Percentiles rank a stretch among this genome's conserved stretches.
phyloP scores from a whole-genome alignment of 1,139 yeast species.

The Meyerozyma sp. region DNA sequence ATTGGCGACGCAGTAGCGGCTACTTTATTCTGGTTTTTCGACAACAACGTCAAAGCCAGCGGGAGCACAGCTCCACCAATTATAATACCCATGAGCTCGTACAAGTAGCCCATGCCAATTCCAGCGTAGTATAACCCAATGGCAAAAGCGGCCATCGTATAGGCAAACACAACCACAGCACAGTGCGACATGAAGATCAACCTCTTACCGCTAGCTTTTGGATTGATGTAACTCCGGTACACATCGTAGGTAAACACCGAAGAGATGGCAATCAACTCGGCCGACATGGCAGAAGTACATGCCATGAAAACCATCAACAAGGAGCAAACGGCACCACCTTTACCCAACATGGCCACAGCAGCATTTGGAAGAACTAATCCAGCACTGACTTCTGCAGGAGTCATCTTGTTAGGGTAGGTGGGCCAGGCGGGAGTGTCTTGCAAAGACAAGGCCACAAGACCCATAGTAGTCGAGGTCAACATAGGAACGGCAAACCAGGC shows the following conservation, averaged over 20 bases:
- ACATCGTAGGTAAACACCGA: slow-evolving; percentile 81
- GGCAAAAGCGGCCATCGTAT: slow-evolving; percentile 75
- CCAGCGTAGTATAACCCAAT: slow-evolving; percentile 79
- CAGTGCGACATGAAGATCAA: slow-evolving; percentile 65
- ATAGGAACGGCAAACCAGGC: slow-evolving; percentile 92
- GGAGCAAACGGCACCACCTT: slow-evolving; percentile 81
- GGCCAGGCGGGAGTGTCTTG: slow-evolving; percentile 70
- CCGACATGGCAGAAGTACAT: slow-evolving; percentile 75
- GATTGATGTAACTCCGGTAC: slow-evolving; percentile 74
- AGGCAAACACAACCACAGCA: slow-evolving; percentile 59
- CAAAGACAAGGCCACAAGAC: slow-evolving; percentile 70
- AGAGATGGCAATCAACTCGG: slow-evolving; percentile 84
- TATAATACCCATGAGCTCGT: slow-evolving; percentile 82
- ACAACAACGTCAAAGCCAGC: slow-evolving; percentile 11
- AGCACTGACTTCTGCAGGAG: slow-evolving; percentile 64
- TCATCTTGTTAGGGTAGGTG: slow-evolving; percentile 63
- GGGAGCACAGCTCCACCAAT: slow-evolving; percentile 14
- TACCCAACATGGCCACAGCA: slow-evolving; percentile 78
- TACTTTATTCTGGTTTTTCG: slow-evolving; percentile 50
- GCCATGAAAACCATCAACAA: slow-evolving; percentile 79
- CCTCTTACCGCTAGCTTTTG: slow-evolving; percentile 67
- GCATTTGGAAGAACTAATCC: slow-evolving; percentile 86
- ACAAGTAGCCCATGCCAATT: slow-evolving; percentile 79
- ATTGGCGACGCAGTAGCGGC: slow-evolving; percentile 62
- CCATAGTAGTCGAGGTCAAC: slow-evolving; percentile 77